Conservation (phyloP, 352 stramenopile species). For the Globisporangium sylvaticum region DNA sequence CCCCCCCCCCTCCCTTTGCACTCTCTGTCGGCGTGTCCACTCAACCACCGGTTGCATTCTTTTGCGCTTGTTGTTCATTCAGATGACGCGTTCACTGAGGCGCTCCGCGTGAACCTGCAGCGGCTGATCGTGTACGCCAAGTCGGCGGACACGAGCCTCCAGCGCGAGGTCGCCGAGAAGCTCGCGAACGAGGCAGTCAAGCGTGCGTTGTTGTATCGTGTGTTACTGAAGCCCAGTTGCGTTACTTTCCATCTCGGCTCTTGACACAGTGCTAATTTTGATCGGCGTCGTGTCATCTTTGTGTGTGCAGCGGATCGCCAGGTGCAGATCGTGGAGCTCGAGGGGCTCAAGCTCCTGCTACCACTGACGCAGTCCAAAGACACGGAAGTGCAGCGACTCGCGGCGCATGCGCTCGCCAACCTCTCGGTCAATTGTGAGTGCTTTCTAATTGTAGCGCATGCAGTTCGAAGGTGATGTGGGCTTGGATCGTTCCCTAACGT, state of each 20-base stretch:
- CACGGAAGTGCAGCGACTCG: slow-evolving; percentile 91
- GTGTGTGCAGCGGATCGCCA: slow-evolving; percentile 77
- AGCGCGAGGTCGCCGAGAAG: slow-evolving; percentile 92
- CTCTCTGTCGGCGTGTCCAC: background rate
- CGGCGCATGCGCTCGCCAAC: slow-evolving; percentile 92
- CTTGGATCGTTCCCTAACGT: background rate
- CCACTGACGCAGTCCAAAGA: slow-evolving; percentile 91
- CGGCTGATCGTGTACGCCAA: slow-evolving; percentile 91
- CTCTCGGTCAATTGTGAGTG: slow-evolving; percentile 90
- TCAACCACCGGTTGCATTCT: background rate
- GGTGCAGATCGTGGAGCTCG: slow-evolving; percentile 92
- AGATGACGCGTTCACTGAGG: slow-evolving; percentile 89
- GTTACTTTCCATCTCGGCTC: background rate
- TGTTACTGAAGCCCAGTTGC: background rate
- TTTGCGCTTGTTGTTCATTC: background rate
- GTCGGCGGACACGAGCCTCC: slow-evolving; percentile 84
- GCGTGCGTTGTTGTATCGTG: slow-evolving; percentile 32
- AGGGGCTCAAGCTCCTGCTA: slow-evolving; percentile 90
- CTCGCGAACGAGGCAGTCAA: slow-evolving; percentile 94
- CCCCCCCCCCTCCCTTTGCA: background rate
- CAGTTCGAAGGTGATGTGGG: background rate
- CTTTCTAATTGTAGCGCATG: background rate
- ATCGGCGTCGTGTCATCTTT: background rate
- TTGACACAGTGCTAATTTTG: background rate
- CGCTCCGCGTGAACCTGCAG: slow-evolving; percentile 87